A percentile compares a stretch with the other conserved stretches of the same genome.
Conservation (phyloP, 2,329 filamentous ascomycete species). For the Xylariaceae sp. region DNA sequence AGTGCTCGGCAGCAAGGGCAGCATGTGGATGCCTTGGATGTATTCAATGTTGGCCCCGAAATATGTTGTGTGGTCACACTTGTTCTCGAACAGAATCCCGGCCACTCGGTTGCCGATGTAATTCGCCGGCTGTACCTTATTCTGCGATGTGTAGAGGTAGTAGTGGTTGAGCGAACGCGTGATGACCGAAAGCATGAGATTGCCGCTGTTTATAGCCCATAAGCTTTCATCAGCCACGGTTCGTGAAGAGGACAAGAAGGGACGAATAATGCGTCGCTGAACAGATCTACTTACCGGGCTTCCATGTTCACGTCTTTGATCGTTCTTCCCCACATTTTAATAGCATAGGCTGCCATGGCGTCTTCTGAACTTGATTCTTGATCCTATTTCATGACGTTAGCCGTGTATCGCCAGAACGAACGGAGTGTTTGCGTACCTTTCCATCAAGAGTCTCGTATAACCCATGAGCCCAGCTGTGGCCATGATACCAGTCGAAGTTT, state of each 20-base stretch:
- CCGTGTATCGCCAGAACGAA: neutral
- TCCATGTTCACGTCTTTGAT: constrained; percentile 81
- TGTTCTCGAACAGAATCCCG: constrained; percentile 88
- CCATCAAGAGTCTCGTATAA: constrained; percentile 74
- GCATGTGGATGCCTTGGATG: constrained; percentile 77
- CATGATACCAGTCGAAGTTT: constrained; percentile 92
- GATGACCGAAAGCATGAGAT: constrained; percentile 83
- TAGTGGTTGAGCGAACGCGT: constrained; percentile 77
- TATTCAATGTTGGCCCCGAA: constrained; percentile 78
- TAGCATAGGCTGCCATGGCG: constrained; percentile 81
- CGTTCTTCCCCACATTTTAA: constrained; percentile 93
- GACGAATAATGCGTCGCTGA: neutral
- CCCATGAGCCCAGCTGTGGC: constrained; percentile 91
- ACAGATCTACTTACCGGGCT: constrained; percentile 59
- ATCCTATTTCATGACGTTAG: constrained; percentile 49
- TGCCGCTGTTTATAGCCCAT: constrained; percentile 59
- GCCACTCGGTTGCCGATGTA: constrained; percentile 81
- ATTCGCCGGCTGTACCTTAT: constrained; percentile 72
- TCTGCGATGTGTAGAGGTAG: constrained; percentile 78
- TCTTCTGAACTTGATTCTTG: constrained; percentile 93
- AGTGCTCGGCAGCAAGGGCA: constrained; percentile 68
- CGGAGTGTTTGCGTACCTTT: constrained; percentile 55
- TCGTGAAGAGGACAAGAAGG: neutral
- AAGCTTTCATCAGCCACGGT: neutral
- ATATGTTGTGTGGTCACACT: constrained; percentile 90